Evolutionary conservation across 192 early-diverging fungal genomes (phyloP), one percentile per base, ranked within the genome.

Genomic region (Podochytrium sp.): DNA sequence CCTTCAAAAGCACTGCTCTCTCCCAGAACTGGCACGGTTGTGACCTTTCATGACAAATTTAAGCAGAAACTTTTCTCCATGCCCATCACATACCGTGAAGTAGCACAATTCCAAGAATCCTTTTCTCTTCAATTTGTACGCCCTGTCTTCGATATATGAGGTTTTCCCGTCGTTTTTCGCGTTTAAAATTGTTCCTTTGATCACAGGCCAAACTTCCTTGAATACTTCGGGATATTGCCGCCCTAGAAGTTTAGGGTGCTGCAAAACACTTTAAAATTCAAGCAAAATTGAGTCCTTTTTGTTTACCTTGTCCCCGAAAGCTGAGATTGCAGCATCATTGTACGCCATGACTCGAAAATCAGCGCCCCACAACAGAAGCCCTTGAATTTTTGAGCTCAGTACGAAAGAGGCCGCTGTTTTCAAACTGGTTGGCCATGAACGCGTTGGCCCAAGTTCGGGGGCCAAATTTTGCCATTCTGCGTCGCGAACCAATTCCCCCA

Each of bases 211-310:
- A 59, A 78, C 70, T 60, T 74, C 34, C 25, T 23, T 16, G 37
- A 75, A 75, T 5, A 27, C 76, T 65, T 81, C 76, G 2, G 40
- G 7, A 23, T 77, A 76, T 18, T 58, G 57, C 41, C 75, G 71
- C 0, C 80, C 80, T 1, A 76, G 70, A 29, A 78, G 23, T 39
- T 37, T 53, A 14, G 80, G 80, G 51, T 81, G 80, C 55, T 81
- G 16, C 6, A 6, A 38, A 34, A 23, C 7, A 61, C 3, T 33
- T 33, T 40, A 33, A 27, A 20, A 57, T 47, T 20, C 43, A 47
- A 47, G 7, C 43, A 47, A 12, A 7, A 20, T 47, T 12, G 10
- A 47, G 20, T 47, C 43, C 10, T 35, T n/a, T 2, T 29, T 20
- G 18, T 43, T 6, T n/a, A 56, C 66, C 66, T 69, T 51, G 16